These are phyloP conservation scores for Alternaria postmessia DNA, from an alignment of 2,329 filamentous ascomycete genomes.

Conservation along the genomic window DNA sequence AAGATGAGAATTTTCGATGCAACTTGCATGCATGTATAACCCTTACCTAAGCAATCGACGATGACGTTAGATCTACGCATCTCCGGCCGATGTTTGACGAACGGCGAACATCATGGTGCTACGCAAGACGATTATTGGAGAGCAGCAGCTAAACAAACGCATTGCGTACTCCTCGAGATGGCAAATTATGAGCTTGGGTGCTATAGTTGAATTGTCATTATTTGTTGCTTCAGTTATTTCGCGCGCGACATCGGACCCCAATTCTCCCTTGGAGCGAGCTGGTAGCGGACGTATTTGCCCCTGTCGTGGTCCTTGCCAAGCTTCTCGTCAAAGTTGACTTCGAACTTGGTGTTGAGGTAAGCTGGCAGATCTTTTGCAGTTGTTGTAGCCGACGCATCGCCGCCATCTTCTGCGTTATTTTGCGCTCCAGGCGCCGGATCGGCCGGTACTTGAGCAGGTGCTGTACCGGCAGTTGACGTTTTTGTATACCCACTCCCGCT, in stretches of 20 bases:
- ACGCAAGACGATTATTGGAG: slow-evolving; percentile 8
- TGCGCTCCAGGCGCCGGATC: slow-evolving; percentile 12
- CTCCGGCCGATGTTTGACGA: slow-evolving; percentile 7
- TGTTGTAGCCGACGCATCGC: slow-evolving; percentile 5
- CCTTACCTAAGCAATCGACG: slow-evolving; percentile 7
- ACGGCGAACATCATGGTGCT: slow-evolving; percentile 5
- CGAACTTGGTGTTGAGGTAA: slow-evolving; percentile 53
- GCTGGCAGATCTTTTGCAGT: slow-evolving; percentile 22
- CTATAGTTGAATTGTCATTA: neutral
- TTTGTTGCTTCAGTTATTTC: slow-evolving; percentile 42
- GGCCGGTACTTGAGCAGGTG: slow-evolving; percentile 8
- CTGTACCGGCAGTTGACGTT: slow-evolving; percentile 1
- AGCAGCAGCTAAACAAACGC: neutral
- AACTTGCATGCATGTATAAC: neutral
- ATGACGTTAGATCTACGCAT: slow-evolving; percentile 14
- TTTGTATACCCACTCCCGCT: slow-evolving; percentile 27
- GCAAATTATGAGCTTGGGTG: neutral
- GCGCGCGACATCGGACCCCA: slow-evolving; percentile 83
- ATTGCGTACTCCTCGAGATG: neutral
- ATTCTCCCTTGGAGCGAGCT: slow-evolving; percentile 87
- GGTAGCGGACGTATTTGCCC: slow-evolving; percentile 82
- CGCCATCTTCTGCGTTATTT: slow-evolving; percentile 8
- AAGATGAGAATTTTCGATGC: slow-evolving; percentile 1
- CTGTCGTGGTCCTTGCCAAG: slow-evolving; percentile 73
- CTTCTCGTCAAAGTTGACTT: slow-evolving; percentile 80